Percentiles rank a stretch among this genome's conserved stretches.
Conservation (phyloP, 768 basidiomycete genomes). For the Naganishia antarctica region DNA sequence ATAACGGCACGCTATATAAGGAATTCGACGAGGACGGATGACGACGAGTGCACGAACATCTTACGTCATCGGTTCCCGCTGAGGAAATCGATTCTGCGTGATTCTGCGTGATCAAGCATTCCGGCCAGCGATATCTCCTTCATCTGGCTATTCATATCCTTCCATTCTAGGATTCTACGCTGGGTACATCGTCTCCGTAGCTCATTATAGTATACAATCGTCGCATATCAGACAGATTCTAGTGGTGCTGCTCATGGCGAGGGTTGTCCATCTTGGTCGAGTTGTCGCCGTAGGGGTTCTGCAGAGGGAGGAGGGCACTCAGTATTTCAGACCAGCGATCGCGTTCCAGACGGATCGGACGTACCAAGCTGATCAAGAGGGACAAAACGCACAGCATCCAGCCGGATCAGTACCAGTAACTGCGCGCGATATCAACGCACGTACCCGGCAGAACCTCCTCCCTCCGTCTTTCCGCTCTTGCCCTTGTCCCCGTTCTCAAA, state of each 20-base stretch:
- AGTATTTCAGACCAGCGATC: no score
- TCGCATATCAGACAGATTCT: not conserved
- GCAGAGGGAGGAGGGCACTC: no score
- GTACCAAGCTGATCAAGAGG: not conserved
- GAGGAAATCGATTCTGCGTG: no score
- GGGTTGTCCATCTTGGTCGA: slow-evolving; percentile 20
- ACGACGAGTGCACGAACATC: not conserved
- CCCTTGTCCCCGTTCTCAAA: not conserved
- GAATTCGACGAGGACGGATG: no score
- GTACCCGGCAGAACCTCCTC: slow-evolving; percentile 1
- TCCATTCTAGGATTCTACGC: not conserved
- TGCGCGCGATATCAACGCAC: no score
- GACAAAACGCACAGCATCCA: no score
- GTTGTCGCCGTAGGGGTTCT: slow-evolving; percentile 19
- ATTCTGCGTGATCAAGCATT: no score
- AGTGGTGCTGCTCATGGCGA: slow-evolving; percentile 13
- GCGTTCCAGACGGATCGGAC: no score
- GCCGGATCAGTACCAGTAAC: no score
- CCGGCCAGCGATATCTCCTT: no score
- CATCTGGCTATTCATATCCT: not conserved
- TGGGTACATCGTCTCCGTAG: not conserved
- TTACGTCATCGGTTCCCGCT: no score
- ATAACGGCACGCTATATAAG: not conserved
- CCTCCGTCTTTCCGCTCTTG: slow-evolving; percentile 11
- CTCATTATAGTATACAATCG: not conserved